Evolutionary conservation across 2,329 filamentous ascomycete species (phyloP).

Genomic region (Fulvia fulva): DNA sequence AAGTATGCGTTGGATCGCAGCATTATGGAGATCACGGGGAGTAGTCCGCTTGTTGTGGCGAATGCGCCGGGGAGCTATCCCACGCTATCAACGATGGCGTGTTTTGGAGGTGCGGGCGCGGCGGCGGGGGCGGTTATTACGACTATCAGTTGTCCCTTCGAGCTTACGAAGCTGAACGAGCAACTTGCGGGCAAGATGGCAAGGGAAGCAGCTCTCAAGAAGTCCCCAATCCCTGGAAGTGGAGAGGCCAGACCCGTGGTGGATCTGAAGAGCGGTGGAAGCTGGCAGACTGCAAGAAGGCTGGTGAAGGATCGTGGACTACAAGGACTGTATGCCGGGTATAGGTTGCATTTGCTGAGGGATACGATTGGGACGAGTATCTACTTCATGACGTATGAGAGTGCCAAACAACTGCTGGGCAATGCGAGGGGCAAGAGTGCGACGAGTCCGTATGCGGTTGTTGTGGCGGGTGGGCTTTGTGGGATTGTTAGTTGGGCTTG

Average conservation of each 20-base stretch:
- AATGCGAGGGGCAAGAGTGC: slow-evolving; percentile 69
- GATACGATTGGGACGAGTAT: slow-evolving; percentile 80
- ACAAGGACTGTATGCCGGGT: slow-evolving; percentile 73
- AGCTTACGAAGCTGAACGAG: slow-evolving; percentile 83
- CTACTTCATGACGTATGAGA: slow-evolving; percentile 88
- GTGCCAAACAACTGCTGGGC: slow-evolving; percentile 74
- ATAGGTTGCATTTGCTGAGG: slow-evolving; percentile 76
- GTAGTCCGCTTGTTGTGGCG: slow-evolving; percentile 69
- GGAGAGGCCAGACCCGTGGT: not conserved
- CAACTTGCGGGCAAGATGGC: slow-evolving; percentile 79
- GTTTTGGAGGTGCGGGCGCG: slow-evolving; percentile 73
- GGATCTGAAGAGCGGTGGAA: slow-evolving; percentile 25
- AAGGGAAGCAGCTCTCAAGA: slow-evolving; percentile 21
- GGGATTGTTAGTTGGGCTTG: slow-evolving; percentile 80
- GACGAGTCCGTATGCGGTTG: slow-evolving; percentile 74
- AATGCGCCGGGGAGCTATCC: slow-evolving; percentile 68
- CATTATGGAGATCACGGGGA: slow-evolving; percentile 61
- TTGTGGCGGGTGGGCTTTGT: slow-evolving; percentile 74
- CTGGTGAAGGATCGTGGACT: slow-evolving; percentile 72
- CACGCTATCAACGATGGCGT: slow-evolving; percentile 67
- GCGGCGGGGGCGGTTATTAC: slow-evolving; percentile 77
- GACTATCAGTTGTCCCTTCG: slow-evolving; percentile 78
- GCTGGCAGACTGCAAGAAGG: slow-evolving; percentile 62
- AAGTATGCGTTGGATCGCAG: slow-evolving; percentile 70
- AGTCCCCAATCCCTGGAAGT: slow-evolving; percentile 1